phyloP scores from a whole-genome alignment of 2,329 filamentous ascomycete species.

The Graphiopsis chlorocephala region DNA sequence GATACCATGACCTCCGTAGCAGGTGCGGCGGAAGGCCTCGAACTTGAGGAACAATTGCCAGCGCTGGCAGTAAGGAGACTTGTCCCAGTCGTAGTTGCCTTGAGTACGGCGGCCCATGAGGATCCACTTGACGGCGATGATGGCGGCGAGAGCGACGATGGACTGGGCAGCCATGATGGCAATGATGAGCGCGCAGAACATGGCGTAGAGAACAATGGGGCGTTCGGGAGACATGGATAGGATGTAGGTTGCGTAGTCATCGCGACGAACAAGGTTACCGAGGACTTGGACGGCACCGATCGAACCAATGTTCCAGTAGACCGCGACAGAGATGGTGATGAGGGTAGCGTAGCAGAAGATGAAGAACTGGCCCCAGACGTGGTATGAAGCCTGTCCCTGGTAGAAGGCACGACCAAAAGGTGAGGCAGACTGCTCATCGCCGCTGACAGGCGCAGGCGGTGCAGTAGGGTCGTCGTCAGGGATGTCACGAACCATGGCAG shows the following conservation, averaged over 20 bases:
- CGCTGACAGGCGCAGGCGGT: not conserved
- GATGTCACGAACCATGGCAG: conserved; percentile 10
- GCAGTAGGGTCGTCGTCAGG: conserved; percentile 10
- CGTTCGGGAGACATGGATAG: conserved; percentile 23
- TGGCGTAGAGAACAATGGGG: conserved; percentile 40
- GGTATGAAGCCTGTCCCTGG: conserved; percentile 49
- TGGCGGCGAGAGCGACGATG: conserved; percentile 43
- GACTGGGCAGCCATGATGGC: conserved; percentile 45
- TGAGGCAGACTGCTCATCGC: conserved; percentile 28
- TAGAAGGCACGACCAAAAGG: conserved; percentile 59
- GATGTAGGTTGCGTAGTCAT: conserved; percentile 17
- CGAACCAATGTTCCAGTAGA: conserved; percentile 53
- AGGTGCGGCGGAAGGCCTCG: conserved; percentile 51
- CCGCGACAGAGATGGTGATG: conserved; percentile 45
- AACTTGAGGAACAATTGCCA: conserved; percentile 56
- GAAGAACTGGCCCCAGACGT: conserved; percentile 47
- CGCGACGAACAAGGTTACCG: conserved; percentile 34
- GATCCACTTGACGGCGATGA: conserved; percentile 52
- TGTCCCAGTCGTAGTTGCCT: conserved; percentile 59
- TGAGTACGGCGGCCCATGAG: conserved; percentile 51
- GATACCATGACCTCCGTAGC: conserved; percentile 52
- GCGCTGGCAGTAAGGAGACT: conserved; percentile 54
- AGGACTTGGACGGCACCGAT: conserved; percentile 51
- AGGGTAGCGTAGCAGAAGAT: conserved; percentile 53
- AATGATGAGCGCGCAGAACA: conserved; percentile 43